These are phyloP conservation scores for Moelleriella libera DNA, from an alignment of 2,329 filamentous ascomycete genomes.

Conservation along the genomic window DNA sequence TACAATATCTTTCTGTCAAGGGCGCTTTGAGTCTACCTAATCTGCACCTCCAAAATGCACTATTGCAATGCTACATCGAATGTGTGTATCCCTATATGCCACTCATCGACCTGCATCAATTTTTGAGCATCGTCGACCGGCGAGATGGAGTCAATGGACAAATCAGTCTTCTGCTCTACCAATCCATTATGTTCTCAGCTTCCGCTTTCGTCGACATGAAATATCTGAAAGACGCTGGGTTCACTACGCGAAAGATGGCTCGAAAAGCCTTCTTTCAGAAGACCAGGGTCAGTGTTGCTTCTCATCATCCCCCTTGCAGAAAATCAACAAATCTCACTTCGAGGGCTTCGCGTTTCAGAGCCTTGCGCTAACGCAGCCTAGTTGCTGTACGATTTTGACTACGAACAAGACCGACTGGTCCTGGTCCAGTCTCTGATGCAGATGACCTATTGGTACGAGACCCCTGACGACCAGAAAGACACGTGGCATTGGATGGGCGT, in stretches of 20 bases:
- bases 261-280: conserved; percentile 82
- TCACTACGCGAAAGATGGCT: conserved; percentile 62
- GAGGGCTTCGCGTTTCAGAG: too few species aligned
- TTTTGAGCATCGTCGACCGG: conserved; percentile 45
- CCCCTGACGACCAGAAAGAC: conserved; percentile 91
- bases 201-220: conserved; percentile 78
- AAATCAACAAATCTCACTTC: background rate
- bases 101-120: conserved; percentile 54
- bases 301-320: conserved; percentile 1
- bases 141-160: conserved; percentile 56
- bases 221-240: conserved; percentile 63
- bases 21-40: conserved; percentile 69
- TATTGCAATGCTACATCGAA: conserved; percentile 72
- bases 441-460: conserved; percentile 98
- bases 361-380: conserved; percentile 18
- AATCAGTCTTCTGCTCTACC: conserved; percentile 77
- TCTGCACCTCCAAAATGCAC: conserved; percentile 57
- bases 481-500: conserved; percentile 99
- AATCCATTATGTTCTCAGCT: conserved; percentile 88
- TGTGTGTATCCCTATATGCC: conserved; percentile 94
- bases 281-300: conserved; percentile 50
- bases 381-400: conserved; percentile 90
- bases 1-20: conserved; percentile 71
- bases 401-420: conserved; percentile 77
- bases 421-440: conserved; percentile 79